These are phyloP conservation scores for Endocarpon pusillum DNA, from an alignment of 495 filamentous ascomycete genomes.

Conservation along the genomic window DNA sequence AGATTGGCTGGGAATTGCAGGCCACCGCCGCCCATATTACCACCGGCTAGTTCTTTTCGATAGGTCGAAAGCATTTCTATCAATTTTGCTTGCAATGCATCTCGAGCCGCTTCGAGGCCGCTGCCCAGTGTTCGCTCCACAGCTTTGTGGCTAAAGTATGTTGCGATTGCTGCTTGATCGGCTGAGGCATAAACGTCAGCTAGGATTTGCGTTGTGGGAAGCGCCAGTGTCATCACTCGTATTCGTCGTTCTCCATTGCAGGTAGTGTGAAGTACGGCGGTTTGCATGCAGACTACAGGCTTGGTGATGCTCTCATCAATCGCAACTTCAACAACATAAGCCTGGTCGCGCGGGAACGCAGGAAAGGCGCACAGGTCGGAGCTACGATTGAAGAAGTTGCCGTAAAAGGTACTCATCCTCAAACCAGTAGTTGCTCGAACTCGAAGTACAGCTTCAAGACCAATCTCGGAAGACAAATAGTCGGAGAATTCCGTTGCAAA, in stretches of 20 bases:
- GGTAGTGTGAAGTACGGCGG: conserved; percentile 93
- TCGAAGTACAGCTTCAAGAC: conserved; percentile 86
- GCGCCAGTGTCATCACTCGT: conserved; percentile 78
- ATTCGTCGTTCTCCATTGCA: conserved; percentile 95
- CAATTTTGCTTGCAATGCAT: conserved; percentile 74
- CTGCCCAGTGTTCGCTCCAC: conserved; percentile 75
- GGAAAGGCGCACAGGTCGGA: conserved; percentile 96
- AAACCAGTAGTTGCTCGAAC: conserved; percentile 89
- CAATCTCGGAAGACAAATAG: conserved; percentile 87
- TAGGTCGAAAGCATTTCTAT: conserved; percentile 91
- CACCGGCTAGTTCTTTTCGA: conserved; percentile 88
- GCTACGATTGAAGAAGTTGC: conserved; percentile 97
- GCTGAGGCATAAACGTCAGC: conserved; percentile 89
- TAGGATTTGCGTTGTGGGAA: conserved; percentile 80
- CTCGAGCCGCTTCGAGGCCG: conserved; percentile 78
- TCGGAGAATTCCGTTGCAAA: conserved; percentile 95
- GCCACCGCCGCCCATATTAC: conserved; percentile 82
- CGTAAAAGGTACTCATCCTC: conserved; percentile 95
- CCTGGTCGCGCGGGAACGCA: conserved; percentile 91
- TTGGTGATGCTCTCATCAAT: conserved; percentile 93
- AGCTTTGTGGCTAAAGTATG: conserved; percentile 94
- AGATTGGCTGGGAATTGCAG: conserved; percentile 90
- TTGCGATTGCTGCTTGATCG: conserved; percentile 81
- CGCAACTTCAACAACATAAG: conserved; percentile 96
- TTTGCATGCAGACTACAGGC: conserved; percentile 84